Conservation (phyloP, 495 filamentous ascomycete genomes). For the Hypoxylon intermedium region DNA sequence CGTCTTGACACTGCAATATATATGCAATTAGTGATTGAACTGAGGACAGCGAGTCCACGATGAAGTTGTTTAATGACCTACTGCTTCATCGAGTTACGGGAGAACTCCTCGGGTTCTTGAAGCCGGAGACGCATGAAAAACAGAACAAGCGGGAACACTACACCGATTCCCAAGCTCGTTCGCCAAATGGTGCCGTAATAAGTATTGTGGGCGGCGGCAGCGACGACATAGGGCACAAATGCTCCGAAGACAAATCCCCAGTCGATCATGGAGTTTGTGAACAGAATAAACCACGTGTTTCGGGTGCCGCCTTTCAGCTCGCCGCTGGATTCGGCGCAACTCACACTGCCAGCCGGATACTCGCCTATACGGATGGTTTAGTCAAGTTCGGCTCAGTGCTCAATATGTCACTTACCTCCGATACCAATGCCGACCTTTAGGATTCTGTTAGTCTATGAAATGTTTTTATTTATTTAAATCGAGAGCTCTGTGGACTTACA, state of each 20-base stretch:
- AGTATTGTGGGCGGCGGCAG: slow-evolving; percentile 70
- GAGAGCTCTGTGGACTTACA: slow-evolving; percentile 53
- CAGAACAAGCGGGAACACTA: slow-evolving; percentile 77
- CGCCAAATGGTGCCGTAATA: slow-evolving; percentile 79
- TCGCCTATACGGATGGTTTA: slow-evolving; percentile 72
- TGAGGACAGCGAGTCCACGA: too few relatives aligned
- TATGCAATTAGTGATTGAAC: too few relatives aligned
- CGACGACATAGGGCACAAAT: slow-evolving; percentile 74
- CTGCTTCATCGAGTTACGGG: slow-evolving; percentile 58
- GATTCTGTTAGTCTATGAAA: slow-evolving; percentile 2
- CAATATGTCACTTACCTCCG: slow-evolving; percentile 75
- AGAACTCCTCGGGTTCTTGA: slow-evolving; percentile 84
- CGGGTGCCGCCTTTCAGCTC: slow-evolving; percentile 80
- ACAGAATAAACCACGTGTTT: slow-evolving; percentile 91
- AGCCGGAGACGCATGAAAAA: slow-evolving; percentile 78
- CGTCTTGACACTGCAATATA: too few relatives aligned
- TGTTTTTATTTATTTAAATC: background rate
- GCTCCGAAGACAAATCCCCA: slow-evolving; percentile 78
- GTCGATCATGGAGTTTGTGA: slow-evolving; percentile 91
- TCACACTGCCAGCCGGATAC: slow-evolving; percentile 88
- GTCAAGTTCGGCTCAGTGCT: slow-evolving; percentile 68
- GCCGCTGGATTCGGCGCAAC: slow-evolving; percentile 81
- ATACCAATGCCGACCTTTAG: slow-evolving; percentile 60
- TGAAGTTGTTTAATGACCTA: too few relatives aligned
- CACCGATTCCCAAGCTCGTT: slow-evolving; percentile 76